These are phyloP conservation scores for Coprinopsis sp. DNA, from an alignment of 768 basidiomycete genomes.

Conservation along the genomic window DNA sequence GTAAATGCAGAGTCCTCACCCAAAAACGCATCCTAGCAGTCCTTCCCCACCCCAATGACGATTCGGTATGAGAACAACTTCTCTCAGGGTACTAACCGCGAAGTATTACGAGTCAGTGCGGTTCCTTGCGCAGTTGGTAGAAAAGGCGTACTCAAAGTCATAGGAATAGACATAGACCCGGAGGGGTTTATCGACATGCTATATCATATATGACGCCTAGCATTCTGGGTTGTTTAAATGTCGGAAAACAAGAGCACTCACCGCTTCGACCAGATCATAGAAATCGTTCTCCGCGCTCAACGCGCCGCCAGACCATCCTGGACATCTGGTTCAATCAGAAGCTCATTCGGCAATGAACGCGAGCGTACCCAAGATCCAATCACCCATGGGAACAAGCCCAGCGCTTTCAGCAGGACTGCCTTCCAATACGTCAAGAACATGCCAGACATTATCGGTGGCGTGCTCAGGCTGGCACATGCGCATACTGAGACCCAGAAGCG, in stretches of 20 bases:
- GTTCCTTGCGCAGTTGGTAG: conserved; percentile 1
- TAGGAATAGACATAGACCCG: conserved; percentile 95
- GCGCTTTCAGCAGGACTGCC: conserved; percentile 96
- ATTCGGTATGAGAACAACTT: conserved; percentile 93
- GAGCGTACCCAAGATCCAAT: conserved; percentile 41
- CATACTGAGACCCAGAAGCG: conserved; percentile 90
- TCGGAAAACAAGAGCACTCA: conserved; percentile 34
- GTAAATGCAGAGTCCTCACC: conserved; percentile 46
- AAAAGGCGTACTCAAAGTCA: conserved; percentile 80
- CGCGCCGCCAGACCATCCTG: conserved; percentile 94
- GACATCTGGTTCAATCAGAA: conserved; percentile 47
- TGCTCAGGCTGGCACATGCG: conserved; percentile 87
- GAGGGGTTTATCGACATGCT: conserved; percentile 93
- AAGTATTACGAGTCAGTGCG: conserved; percentile 8
- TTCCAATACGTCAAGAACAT: conserved; percentile 94
- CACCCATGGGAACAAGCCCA: conserved; percentile 88
- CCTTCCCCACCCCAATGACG: conserved; percentile 98
- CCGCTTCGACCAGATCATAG: conserved; percentile 91
- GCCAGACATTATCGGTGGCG: conserved; percentile 94
- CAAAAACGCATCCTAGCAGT: conserved; percentile 91
- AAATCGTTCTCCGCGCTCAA: conserved; percentile 91
- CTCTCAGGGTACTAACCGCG: conserved; percentile 69
- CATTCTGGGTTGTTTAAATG: not conserved
- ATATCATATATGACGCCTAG: conserved; percentile 8
- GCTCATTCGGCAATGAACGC: not conserved